phyloP scores from a whole-genome alignment of 306 rosid species.

The Corylus avellana region DNA sequence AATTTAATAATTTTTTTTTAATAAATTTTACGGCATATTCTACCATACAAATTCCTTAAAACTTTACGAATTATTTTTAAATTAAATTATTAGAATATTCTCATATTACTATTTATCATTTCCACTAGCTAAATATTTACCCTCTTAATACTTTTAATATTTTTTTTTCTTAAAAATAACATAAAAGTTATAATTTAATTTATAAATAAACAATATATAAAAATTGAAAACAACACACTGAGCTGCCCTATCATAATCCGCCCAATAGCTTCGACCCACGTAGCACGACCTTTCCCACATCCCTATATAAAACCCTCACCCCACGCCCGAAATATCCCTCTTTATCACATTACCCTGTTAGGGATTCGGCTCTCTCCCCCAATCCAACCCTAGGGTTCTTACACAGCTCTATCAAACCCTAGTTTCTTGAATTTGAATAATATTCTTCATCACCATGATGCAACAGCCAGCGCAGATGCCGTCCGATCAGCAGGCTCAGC shows the following conservation, averaged over 20 bases:
- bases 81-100: too few relatives aligned
- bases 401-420: neutral
- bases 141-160: too few relatives aligned
- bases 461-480: conserved; percentile 43
- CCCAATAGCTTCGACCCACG: conserved; percentile 23
- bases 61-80: too few relatives aligned
- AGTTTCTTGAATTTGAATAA: too few relatives aligned
- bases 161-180: too few relatives aligned
- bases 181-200: neutral
- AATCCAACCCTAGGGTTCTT: conserved; percentile 6
- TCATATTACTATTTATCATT: too few relatives aligned
- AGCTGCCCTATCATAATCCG: conserved; percentile 1
- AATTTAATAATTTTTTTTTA: too few relatives aligned
- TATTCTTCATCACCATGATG: conserved; percentile 31
- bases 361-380: conserved; percentile 9
- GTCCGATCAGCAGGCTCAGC: conserved; percentile 31
- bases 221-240: neutral
- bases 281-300: neutral
- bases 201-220: too few relatives aligned
- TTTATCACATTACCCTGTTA: neutral
- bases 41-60: too few relatives aligned
- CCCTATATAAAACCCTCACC: neutral
- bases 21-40: too few relatives aligned
- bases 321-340: neutral
- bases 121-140: too few relatives aligned